Conservation (phyloP, 129 eudicot genomes). For the Tanacetum coccineum region DNA sequence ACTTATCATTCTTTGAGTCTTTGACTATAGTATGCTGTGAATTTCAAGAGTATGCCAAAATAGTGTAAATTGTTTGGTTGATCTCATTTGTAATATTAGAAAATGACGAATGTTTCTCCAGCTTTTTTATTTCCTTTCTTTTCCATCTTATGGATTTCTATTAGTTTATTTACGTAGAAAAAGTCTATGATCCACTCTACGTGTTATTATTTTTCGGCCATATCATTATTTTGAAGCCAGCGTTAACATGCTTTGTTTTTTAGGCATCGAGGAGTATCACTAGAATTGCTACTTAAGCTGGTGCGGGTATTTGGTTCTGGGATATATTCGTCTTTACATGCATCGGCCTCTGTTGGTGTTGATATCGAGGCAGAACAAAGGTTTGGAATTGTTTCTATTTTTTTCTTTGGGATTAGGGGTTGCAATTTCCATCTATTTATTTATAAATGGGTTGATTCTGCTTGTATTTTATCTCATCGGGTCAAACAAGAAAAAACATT, state of each 20-base stretch:
- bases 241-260: conserved; percentile 7
- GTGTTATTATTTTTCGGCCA: neutral
- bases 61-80: conserved; percentile 6
- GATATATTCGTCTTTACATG: conserved; percentile 80
- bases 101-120: neutral
- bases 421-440: neutral
- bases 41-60: conserved; percentile 7
- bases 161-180: neutral
- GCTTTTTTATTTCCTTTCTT: too few species aligned
- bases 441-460: neutral
- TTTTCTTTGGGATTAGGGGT: conserved; percentile 2
- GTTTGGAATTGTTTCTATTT: conserved; percentile 27
- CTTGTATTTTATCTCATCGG: neutral
- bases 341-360: conserved; percentile 83
- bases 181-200: neutral
- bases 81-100: neutral
- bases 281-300: conserved; percentile 79
- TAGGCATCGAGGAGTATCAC: conserved; percentile 72
- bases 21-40: neutral
- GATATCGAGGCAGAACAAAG: conserved; percentile 98
- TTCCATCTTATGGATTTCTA: neutral
- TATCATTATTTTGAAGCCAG: neutral
- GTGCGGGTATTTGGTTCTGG: conserved; percentile 86
- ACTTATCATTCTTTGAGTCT: too few species aligned
- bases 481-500: neutral